Evolutionary conservation across 495 filamentous ascomycete genomes (phyloP).

Genomic region (Penicillium canariense): DNA sequence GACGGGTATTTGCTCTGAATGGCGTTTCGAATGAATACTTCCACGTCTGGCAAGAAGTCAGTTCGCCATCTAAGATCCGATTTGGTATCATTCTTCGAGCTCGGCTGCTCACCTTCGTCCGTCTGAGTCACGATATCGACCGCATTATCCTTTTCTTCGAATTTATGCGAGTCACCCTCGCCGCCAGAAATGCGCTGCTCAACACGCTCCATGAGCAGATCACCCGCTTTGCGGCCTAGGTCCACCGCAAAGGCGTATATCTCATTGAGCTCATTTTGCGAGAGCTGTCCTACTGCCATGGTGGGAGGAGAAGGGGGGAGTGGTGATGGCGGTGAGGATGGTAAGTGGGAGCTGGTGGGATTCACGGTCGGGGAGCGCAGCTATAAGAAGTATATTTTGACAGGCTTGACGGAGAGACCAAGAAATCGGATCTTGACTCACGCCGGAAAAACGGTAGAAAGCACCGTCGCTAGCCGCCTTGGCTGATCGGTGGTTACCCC

Average conservation of each 20-base stretch:
- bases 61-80: neutral
- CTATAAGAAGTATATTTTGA: neutral
- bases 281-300: conserved; percentile 23
- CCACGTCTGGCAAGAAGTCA: conserved; percentile 54
- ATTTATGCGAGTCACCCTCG: conserved; percentile 21
- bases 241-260: conserved; percentile 65
- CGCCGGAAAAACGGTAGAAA: conserved; percentile 18
- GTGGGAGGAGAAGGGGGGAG: neutral
- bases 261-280: conserved; percentile 51
- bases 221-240: conserved; percentile 61
- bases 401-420: neutral
- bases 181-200: conserved; percentile 39
- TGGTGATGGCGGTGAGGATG: neutral
- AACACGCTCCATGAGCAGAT: conserved; percentile 53
- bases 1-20: conserved; percentile 56
- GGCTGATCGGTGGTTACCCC: conserved; percentile 21
- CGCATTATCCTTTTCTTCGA: conserved; percentile 59
- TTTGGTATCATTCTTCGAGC: neutral
- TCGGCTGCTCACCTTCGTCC: conserved; percentile 55
- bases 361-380: neutral
- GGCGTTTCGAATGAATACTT: conserved; percentile 58
- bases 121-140: conserved; percentile 73
- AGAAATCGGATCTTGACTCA: conserved; percentile 13
- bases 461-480: conserved; percentile 23
- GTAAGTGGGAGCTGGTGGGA: neutral